Evolutionary conservation across 495 filamentous ascomycete species (phyloP).

Genomic region (Jackrogersella minutella): DNA sequence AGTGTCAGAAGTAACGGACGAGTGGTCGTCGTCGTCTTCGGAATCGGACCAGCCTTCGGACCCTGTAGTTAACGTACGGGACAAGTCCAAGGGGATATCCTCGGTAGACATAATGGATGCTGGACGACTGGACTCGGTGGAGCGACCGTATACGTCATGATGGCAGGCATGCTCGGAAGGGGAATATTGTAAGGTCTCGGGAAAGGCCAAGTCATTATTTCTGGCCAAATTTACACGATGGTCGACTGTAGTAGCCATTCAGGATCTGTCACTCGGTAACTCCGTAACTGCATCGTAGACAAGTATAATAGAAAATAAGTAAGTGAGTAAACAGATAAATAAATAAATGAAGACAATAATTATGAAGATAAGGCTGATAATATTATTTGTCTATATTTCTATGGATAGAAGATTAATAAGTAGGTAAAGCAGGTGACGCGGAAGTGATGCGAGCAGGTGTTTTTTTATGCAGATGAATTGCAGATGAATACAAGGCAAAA

Average conservation of each 20-base stretch:
- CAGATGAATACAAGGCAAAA: constrained; percentile 4
- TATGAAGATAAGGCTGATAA: constrained; percentile 16
- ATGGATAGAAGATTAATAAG: constrained; percentile 26
- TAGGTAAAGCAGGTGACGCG: constrained; percentile 39
- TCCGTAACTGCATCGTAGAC: constrained; percentile 30
- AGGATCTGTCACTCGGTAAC: constrained; percentile 25
- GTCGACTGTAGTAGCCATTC: constrained; percentile 35
- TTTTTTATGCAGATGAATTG: constrained; percentile 31
- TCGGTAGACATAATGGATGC: constrained; percentile 41
- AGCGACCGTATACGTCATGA: constrained; percentile 33
- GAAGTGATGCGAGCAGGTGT: constrained; percentile 38
- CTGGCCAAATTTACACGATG: constrained; percentile 35
- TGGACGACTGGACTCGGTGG: constrained; percentile 31
- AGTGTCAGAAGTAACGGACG: constrained; percentile 37
- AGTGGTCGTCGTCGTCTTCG: constrained; percentile 31
- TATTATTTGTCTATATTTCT: constrained; percentile 11
- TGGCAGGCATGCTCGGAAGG: constrained; percentile 30
- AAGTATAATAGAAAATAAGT: no score
- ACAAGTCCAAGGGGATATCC: constrained; percentile 38
- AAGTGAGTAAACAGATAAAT: no score
- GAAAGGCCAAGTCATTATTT: constrained; percentile 21
- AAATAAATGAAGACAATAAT: constrained; percentile 5
- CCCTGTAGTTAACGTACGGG: constrained; percentile 33
- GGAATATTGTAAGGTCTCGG: constrained; percentile 20
- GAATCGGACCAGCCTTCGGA: constrained; percentile 37